phyloP scores from a whole-genome alignment of 2,329 filamentous ascomycete species.

The Ophiostoma sp. region DNA sequence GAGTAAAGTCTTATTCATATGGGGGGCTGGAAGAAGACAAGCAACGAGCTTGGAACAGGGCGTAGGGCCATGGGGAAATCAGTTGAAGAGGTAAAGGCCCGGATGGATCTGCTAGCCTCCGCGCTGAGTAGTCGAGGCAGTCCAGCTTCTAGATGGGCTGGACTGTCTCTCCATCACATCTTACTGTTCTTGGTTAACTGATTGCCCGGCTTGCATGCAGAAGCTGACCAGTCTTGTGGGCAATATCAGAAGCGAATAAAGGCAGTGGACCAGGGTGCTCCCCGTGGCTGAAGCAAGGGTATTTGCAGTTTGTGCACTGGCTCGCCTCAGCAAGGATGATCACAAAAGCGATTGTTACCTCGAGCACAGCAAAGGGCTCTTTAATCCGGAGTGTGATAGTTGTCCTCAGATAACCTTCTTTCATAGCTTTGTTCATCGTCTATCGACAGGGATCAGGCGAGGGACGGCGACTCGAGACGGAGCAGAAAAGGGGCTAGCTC shows the following conservation, averaged over 20 bases:
- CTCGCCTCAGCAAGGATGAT: background rate
- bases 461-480: background rate
- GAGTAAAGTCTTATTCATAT: background rate
- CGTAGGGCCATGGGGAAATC: background rate
- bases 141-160: background rate
- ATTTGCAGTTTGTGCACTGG: background rate
- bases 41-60: background rate
- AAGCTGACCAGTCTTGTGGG: background rate
- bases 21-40: background rate
- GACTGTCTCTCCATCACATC: constrained; percentile 5
- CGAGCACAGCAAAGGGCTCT: background rate
- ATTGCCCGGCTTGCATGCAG: background rate
- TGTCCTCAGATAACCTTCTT: too few relatives aligned
- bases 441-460: too few relatives aligned
- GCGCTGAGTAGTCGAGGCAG: background rate
- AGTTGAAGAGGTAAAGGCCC: background rate
- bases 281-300: background rate
- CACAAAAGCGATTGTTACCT: background rate
- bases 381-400: too few relatives aligned
- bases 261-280: too few relatives aligned
- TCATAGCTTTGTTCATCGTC: too few relatives aligned
- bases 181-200: background rate
- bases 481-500: constrained; percentile 5
- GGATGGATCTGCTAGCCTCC: constrained; percentile 12
- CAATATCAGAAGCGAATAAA: too few relatives aligned